These are phyloP conservation scores for Dioscorea alata DNA, from an alignment of 106 monocot species.

Conservation along the genomic window DNA sequence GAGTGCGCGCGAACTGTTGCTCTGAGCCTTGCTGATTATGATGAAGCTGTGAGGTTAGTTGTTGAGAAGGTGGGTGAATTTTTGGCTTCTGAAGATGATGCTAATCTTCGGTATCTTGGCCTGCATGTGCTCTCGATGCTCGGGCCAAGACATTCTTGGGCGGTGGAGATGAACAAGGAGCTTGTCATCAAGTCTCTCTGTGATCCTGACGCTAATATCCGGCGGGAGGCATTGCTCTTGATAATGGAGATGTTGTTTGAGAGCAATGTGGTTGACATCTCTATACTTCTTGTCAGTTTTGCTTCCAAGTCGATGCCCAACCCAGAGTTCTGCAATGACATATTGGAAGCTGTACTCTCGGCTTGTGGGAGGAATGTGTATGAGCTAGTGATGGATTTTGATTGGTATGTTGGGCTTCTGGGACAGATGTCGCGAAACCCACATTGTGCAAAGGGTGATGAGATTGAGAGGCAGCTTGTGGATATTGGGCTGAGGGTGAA, in stretches of 20 bases:
- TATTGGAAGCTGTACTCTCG: slow-evolving; percentile 50
- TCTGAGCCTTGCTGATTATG: slow-evolving; percentile 35
- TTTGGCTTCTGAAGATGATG: slow-evolving; percentile 54
- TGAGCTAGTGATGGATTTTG: slow-evolving; percentile 76
- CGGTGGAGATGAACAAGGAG: slow-evolving; percentile 57
- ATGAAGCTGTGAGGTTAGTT: slow-evolving; percentile 43
- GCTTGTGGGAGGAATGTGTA: slow-evolving; percentile 64
- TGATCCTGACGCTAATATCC: slow-evolving; percentile 67
- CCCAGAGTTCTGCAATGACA: slow-evolving; percentile 74
- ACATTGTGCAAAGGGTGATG: slow-evolving; percentile 66
- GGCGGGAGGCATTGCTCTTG: slow-evolving; percentile 57
- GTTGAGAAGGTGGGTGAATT: slow-evolving; percentile 66
- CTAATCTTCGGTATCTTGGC: slow-evolving; percentile 77
- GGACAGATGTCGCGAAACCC: slow-evolving; percentile 66
- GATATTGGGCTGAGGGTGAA: slow-evolving; percentile 82
- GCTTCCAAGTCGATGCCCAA: slow-evolving; percentile 46
- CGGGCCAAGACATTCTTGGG: slow-evolving; percentile 41
- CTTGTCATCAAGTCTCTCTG: slow-evolving; percentile 39
- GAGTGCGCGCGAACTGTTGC: slow-evolving; percentile 74
- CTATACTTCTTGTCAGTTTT: slow-evolving; percentile 40
- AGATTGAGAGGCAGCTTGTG: slow-evolving; percentile 78
- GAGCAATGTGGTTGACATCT: slow-evolving; percentile 55
- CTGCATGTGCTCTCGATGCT: slow-evolving; percentile 57
- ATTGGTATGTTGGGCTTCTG: slow-evolving; percentile 86
- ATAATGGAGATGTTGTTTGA: slow-evolving; percentile 61